Percentiles rank a stretch among this genome's conserved stretches.
Conservation (phyloP, 768 basidiomycete species). For the Macrolepiota dolichaula region DNA sequence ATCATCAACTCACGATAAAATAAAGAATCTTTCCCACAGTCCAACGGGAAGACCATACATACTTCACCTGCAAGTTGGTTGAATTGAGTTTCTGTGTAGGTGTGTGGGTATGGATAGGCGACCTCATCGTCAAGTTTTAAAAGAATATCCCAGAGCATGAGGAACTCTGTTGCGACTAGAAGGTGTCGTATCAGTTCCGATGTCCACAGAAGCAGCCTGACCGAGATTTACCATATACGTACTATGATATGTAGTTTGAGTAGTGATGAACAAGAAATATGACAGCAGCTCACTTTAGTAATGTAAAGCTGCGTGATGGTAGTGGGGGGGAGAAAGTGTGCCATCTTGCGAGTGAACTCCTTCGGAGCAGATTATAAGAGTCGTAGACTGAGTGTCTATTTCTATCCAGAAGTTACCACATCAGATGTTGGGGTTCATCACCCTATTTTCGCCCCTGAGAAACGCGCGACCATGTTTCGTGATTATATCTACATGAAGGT, state of each 20-base stretch:
- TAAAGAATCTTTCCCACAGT: not conserved
- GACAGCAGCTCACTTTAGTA: not conserved
- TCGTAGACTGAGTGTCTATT: not conserved
- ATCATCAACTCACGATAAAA: not conserved
- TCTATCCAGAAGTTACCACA: not conserved
- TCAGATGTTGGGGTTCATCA: not conserved
- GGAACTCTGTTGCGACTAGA: not conserved
- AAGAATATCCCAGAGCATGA: constrained; percentile 7
- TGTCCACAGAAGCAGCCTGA: not conserved
- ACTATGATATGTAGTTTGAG: not conserved
- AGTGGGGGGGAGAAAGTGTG: not conserved
- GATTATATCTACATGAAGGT: no score
- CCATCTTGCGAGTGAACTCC: not conserved
- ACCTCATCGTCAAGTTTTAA: constrained; percentile 5
- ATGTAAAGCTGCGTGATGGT: not conserved
- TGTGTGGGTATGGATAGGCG: no score
- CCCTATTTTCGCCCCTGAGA: not conserved
- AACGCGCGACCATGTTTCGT: no score
- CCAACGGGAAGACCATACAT: not conserved
- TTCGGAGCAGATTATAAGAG: not conserved
- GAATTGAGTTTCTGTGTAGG: no score
- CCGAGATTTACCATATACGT: constrained; percentile 1
- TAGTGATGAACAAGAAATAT: not conserved
- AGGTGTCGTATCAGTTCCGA: not conserved
- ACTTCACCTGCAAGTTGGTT: not conserved